phyloP scores from a whole-genome alignment of 768 basidiomycete species.

The Boletus reticulatus region DNA sequence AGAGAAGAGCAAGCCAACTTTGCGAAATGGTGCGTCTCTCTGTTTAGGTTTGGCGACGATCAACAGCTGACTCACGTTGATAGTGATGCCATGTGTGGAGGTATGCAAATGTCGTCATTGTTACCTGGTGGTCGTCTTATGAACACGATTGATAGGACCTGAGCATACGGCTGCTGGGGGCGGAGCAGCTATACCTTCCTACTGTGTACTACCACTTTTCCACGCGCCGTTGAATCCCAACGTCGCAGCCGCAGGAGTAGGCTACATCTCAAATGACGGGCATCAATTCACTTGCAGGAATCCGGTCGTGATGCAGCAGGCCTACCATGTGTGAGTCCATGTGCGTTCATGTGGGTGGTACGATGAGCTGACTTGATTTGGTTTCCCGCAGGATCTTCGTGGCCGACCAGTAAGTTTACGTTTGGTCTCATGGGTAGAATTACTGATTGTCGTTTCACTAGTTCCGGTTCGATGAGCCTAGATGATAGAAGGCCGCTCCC shows the following conservation, averaged over 20 bases:
- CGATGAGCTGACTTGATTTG: background rate
- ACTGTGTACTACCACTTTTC: slow-evolving; percentile 53
- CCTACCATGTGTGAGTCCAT: slow-evolving; percentile 56
- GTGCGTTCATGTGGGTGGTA: rapidly evolving
- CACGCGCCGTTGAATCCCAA: slow-evolving; percentile 38
- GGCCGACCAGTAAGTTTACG: slow-evolving; percentile 40
- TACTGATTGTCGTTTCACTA: slow-evolving; percentile 14
- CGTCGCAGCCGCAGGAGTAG: slow-evolving; percentile 29
- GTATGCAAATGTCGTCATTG: slow-evolving; percentile 22
- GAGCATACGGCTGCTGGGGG: slow-evolving; percentile 45
- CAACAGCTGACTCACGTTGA: background rate
- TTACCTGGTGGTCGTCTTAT: background rate
- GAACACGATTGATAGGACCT: slow-evolving; percentile 37
- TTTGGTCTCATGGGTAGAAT: background rate
- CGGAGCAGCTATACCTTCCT: slow-evolving; percentile 46
- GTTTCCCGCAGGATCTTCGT: slow-evolving; percentile 45
- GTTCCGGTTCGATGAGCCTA: slow-evolving; percentile 50
- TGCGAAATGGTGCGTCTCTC: slow-evolving; percentile 45
- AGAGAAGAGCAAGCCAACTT: slow-evolving; percentile 54
- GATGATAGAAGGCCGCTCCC: slow-evolving; percentile 44
- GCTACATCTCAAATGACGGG: slow-evolving; percentile 56
- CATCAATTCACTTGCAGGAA: slow-evolving; percentile 55
- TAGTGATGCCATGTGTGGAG: slow-evolving; percentile 53
- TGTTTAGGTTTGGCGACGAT: background rate
- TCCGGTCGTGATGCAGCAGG: slow-evolving; percentile 48